These are phyloP conservation scores for Monosporascus sp. DNA, from an alignment of 2,329 filamentous ascomycete species.

Conservation along the genomic window DNA sequence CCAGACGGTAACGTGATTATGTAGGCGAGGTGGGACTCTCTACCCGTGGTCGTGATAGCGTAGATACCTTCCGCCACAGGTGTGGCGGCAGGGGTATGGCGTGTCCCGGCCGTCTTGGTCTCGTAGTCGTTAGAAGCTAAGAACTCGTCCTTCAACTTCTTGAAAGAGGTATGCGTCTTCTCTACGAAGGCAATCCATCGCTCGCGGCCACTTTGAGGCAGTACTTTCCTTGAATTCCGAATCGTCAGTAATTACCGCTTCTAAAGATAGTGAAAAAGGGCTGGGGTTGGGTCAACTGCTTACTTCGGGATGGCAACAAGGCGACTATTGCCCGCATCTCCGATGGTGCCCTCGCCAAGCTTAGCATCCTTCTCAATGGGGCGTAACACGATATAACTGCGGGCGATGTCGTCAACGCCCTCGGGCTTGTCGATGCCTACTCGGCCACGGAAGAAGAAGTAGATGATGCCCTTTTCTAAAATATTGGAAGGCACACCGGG, in stretches of 20 bases:
- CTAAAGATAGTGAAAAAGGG: background rate
- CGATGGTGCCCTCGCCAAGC: conserved; percentile 47
- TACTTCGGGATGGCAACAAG: conserved; percentile 71
- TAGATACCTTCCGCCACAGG: conserved; percentile 85
- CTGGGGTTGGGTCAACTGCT: background rate
- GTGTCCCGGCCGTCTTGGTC: conserved; percentile 68
- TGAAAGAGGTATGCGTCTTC: conserved; percentile 60
- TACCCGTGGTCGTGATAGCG: conserved; percentile 66
- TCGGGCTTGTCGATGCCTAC: conserved; percentile 68
- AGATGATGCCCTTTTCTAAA: conserved; percentile 82
- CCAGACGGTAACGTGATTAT: conserved; percentile 68
- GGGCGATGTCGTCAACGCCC: conserved; percentile 65
- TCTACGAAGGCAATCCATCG: conserved; percentile 80
- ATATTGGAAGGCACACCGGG: conserved; percentile 45
- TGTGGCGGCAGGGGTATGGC: conserved; percentile 63
- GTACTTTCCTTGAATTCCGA: conserved; percentile 48
- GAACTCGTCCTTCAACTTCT: conserved; percentile 68
- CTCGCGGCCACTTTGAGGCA: conserved; percentile 64
- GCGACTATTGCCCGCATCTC: conserved; percentile 56
- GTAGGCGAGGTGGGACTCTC: conserved; percentile 74
- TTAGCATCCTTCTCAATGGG: conserved; percentile 67
- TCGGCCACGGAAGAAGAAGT: conserved; percentile 81
- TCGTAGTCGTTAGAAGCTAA: conserved; percentile 62
- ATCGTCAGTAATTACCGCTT: background rate
- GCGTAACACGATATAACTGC: conserved; percentile 74